Percentiles rank a stretch among this genome's conserved stretches.
Conservation (phyloP, 306 rosid species). For the Vicia faba region DNA sequence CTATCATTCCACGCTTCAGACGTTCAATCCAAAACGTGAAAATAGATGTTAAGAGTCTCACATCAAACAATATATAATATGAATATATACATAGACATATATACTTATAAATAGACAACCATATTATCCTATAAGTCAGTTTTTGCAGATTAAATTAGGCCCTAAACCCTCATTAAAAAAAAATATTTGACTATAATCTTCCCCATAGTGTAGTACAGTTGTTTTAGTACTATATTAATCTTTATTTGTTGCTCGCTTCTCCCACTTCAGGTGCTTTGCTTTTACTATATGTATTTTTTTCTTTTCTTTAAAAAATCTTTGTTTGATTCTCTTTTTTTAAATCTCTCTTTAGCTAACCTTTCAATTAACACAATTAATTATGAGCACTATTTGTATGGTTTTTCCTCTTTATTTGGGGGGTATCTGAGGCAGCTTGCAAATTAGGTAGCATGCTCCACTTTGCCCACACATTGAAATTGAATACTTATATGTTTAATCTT, state of each 20-base stretch:
- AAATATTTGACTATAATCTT: background rate
- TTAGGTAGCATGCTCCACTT: conserved; percentile 70
- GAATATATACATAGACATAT: no score
- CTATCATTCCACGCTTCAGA: no score
- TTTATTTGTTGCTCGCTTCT: conserved; percentile 39
- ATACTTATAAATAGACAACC: no score
- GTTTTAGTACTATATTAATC: conserved; percentile 2
- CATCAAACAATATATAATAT: no score
- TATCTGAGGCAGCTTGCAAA: conserved; percentile 44
- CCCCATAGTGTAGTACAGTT: background rate
- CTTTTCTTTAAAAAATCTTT: conserved; percentile 8
- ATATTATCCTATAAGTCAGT: no score
- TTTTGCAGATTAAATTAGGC: no score
- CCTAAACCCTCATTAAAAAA: no score
- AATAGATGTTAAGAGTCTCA: no score
- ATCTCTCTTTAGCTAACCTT: conserved; percentile 31
- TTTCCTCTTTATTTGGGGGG: conserved; percentile 28
- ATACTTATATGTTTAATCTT: no score
- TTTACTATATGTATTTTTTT: background rate
- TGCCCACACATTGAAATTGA: conserved; percentile 37
- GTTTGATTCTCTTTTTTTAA: conserved; percentile 21
- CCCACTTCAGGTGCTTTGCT: conserved; percentile 49
- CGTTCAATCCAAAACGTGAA: no score
- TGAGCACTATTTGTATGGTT: conserved; percentile 22
- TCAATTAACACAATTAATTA: conserved; percentile 9